Evolutionary conservation across 805 yeast species (phyloP).

Genomic region (Trichomonascus vanleenenianus): DNA sequence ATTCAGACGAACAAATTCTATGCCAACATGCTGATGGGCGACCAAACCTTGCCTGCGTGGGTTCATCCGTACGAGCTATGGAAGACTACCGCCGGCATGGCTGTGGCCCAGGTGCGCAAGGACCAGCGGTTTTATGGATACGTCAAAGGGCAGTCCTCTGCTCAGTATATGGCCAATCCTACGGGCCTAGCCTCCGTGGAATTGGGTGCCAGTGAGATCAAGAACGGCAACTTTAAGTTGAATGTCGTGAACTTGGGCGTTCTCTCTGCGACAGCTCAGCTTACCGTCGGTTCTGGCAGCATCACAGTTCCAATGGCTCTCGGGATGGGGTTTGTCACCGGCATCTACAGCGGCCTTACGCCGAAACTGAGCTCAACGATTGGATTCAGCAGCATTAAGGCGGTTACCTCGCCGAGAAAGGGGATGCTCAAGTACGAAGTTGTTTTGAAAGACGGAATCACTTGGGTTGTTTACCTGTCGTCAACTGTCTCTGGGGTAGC

Average conservation of each 20-base stretch:
- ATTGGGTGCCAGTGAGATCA: conserved; percentile 29
- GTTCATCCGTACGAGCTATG: conserved; percentile 73
- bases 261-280: conserved; percentile 3
- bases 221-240: neutral
- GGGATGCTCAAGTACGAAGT: conserved; percentile 47
- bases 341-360: conserved; percentile 31
- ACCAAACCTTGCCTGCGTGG: conserved; percentile 63
- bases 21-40: conserved; percentile 57
- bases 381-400: conserved; percentile 50
- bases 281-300: neutral
- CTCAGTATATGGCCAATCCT: conserved; percentile 38
- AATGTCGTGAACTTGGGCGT: neutral
- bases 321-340: conserved; percentile 55
- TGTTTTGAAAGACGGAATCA: conserved; percentile 45
- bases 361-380: conserved; percentile 45
- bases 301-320: conserved; percentile 38
- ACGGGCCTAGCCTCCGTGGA: conserved; percentile 36
- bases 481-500: conserved; percentile 5
- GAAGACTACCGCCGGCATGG: conserved; percentile 52
- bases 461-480: conserved; percentile 59
- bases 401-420: conserved; percentile 31
- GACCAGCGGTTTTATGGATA: conserved; percentile 24
- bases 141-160: conserved; percentile 26
- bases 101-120: conserved; percentile 41
- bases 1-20: conserved; percentile 63